Evolutionary conservation across 768 basidiomycete species (phyloP).

Genomic region (Agaricus sinodeliciosus): DNA sequence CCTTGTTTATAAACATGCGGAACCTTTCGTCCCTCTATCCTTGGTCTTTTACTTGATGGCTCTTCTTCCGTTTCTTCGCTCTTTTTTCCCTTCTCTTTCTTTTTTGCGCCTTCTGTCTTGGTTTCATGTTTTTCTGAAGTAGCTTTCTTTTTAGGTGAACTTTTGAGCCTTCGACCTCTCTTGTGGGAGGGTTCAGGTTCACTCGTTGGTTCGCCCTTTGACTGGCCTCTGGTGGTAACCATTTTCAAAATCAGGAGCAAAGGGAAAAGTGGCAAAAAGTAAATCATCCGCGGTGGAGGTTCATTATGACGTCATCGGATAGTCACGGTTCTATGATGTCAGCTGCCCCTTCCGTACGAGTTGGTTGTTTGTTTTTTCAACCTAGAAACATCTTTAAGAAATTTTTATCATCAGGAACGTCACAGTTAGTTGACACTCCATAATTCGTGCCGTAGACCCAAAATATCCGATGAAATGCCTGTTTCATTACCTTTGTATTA

Average conservation of each 20-base stretch:
- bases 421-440: no score
- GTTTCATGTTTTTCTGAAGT: background rate
- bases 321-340: background rate
- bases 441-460: no score
- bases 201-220: background rate
- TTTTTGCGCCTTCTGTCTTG: constrained; percentile 10
- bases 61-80: constrained; percentile 22
- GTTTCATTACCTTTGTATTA: no score
- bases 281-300: background rate
- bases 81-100: constrained; percentile 12
- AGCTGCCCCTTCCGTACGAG: no score
- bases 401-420: no score
- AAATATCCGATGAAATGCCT: no score
- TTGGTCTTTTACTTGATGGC: constrained; percentile 10
- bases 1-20: constrained; percentile 15
- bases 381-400: no score
- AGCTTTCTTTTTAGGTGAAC: constrained; percentile 5
- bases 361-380: no score
- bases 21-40: constrained; percentile 9
- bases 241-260: constrained; percentile 11
- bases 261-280: constrained; percentile 2
- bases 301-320: background rate
- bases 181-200: constrained; percentile 12
- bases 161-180: constrained; percentile 11
- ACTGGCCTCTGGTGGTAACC: constrained; percentile 28